phyloP scores from a whole-genome alignment of 208 protist genomes.

The Leishmania tropica region DNA sequence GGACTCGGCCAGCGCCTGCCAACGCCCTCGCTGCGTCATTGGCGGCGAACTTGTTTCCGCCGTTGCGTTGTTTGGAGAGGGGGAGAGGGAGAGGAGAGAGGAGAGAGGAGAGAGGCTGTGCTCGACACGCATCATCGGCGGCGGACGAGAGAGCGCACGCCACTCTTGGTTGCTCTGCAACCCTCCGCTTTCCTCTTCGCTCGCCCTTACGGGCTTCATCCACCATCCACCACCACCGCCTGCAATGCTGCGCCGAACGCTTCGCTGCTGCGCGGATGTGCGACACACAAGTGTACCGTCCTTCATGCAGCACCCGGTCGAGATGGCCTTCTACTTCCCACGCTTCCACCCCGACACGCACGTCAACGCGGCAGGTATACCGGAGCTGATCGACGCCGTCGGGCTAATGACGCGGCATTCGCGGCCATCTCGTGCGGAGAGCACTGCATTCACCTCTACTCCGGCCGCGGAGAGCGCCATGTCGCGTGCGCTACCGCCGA shows the following conservation, averaged over 20 bases:
- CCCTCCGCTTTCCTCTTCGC: neutral
- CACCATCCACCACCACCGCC: neutral
- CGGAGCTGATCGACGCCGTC: constrained; percentile 73
- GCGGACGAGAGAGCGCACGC: neutral
- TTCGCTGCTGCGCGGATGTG: constrained; percentile 32
- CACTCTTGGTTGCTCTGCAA: neutral
- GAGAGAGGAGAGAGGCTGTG: no score
- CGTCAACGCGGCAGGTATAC: constrained; percentile 58
- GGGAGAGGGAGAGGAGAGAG: no score
- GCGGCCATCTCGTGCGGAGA: neutral
- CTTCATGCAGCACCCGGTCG: constrained; percentile 63
- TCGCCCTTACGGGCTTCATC: no score
- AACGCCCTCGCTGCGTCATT: no score
- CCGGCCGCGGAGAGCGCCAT: constrained; percentile 1
- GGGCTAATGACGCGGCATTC: constrained; percentile 44
- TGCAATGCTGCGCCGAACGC: constrained; percentile 49
- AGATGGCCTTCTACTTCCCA: constrained; percentile 86
- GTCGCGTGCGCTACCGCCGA: neutral
- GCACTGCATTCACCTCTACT: constrained; percentile 8
- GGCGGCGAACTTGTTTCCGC: no score
- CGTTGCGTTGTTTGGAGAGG: no score
- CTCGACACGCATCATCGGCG: neutral
- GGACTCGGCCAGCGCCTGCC: no score
- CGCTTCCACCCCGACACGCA: constrained; percentile 78
- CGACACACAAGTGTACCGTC: constrained; percentile 57